phyloP scores from a whole-genome alignment of 805 yeast genomes.

The Kurtzmaniella cleridarum region DNA sequence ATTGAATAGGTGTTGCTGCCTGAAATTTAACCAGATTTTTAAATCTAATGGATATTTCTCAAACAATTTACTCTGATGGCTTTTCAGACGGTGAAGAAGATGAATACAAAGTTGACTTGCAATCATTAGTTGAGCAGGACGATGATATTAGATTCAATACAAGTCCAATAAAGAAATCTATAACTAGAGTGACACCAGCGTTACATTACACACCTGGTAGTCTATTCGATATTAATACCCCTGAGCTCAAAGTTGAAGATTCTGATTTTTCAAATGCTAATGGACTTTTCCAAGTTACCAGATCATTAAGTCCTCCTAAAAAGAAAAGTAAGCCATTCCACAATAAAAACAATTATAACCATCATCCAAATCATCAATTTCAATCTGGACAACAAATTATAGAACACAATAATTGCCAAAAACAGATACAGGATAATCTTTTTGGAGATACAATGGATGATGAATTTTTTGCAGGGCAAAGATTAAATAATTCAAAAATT shows the following conservation, averaged over 20 bases:
- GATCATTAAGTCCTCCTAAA: constrained; percentile 14
- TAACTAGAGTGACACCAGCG: background rate
- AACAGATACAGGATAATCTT: constrained; percentile 1
- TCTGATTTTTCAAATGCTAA: constrained; percentile 15
- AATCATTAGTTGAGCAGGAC: background rate
- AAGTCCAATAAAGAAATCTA: constrained; percentile 1
- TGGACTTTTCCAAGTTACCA: constrained; percentile 30
- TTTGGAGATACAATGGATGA: constrained; percentile 9
- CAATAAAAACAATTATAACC: constrained; percentile 1
- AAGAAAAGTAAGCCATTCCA: constrained; percentile 4
- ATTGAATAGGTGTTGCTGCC: too few relatives aligned
- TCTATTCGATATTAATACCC: constrained; percentile 3
- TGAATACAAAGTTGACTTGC: background rate
- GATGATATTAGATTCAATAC: constrained; percentile 1
- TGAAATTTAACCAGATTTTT: too few relatives aligned
- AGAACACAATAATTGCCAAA: background rate
- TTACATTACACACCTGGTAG: background rate
- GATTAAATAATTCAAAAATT: constrained; percentile 30
- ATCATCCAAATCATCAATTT: constrained; percentile 2
- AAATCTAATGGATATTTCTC: too few relatives aligned
- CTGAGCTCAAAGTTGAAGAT: constrained; percentile 6
- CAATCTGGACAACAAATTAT: background rate
- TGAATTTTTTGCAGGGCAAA: constrained; percentile 12
- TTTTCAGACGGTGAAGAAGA: background rate
- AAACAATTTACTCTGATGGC: too few relatives aligned